These are phyloP conservation scores for Ogataea chonburiensis DNA, from an alignment of 805 yeast species.

Conservation along the genomic window DNA sequence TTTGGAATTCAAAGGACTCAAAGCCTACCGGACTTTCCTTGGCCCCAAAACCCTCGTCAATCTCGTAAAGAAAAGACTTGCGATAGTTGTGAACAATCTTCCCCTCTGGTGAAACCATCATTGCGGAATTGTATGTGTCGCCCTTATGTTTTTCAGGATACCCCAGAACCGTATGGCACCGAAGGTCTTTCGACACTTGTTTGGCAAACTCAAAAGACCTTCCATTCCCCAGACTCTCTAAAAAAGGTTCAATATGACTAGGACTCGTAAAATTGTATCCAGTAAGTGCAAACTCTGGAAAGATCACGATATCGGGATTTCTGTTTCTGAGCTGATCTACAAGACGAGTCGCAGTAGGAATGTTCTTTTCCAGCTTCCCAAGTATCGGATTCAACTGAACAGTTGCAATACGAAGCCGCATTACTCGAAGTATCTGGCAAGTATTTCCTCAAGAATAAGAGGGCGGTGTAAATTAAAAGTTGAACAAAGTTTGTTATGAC, in stretches of 20 bases:
- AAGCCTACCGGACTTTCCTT: slow-evolving; percentile 65
- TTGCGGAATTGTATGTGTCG: slow-evolving; percentile 66
- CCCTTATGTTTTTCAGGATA: slow-evolving; percentile 62
- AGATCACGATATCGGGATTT: slow-evolving; percentile 62
- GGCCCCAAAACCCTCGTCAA: slow-evolving; percentile 83
- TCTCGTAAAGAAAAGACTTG: slow-evolving; percentile 71
- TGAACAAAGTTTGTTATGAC: slow-evolving; percentile 9
- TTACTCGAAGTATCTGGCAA: slow-evolving; percentile 22
- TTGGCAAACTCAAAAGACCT: slow-evolving; percentile 57
- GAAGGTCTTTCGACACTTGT: slow-evolving; percentile 45
- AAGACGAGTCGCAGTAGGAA: slow-evolving; percentile 43
- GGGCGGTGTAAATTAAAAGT: slow-evolving; percentile 1
- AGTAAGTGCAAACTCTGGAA: slow-evolving; percentile 83
- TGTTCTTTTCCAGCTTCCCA: slow-evolving; percentile 57
- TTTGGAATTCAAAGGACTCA: slow-evolving; percentile 43
- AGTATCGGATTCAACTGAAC: slow-evolving; percentile 67
- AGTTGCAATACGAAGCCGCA: slow-evolving; percentile 58
- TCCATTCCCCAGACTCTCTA: slow-evolving; percentile 43
- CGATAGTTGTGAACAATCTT: slow-evolving; percentile 62
- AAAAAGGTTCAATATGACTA: slow-evolving; percentile 52
- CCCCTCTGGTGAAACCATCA: slow-evolving; percentile 61
- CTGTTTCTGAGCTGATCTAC: slow-evolving; percentile 28
- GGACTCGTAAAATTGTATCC: slow-evolving; percentile 68
- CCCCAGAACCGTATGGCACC: slow-evolving; percentile 74
- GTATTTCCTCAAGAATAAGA: too few relatives aligned